A percentile compares a stretch with the other conserved stretches of the same genome.
phyloP scores from a whole-genome alignment of 1,284 basidiomycete genomes.

The Sutorius eximius region DNA sequence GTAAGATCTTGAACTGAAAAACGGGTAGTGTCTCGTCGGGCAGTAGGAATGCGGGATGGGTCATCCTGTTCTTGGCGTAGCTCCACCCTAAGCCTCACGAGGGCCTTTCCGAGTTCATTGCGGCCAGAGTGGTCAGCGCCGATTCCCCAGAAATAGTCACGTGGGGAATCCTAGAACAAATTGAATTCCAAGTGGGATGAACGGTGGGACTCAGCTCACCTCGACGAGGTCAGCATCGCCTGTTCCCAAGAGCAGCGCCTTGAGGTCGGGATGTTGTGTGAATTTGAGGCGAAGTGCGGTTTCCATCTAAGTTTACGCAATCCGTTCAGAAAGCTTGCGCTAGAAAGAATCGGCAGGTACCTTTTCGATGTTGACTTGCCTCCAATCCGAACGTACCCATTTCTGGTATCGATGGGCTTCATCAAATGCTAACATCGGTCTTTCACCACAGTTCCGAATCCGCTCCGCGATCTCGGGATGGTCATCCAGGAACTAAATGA shows the following conservation, averaged over 20 bases:
- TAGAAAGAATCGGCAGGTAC: constrained; percentile 30
- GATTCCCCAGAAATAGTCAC: constrained; percentile 70
- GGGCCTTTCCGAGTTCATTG: constrained; percentile 71
- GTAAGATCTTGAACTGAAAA: constrained; percentile 35
- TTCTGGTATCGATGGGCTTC: constrained; percentile 65
- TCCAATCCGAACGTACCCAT: constrained; percentile 60
- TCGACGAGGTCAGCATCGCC: constrained; percentile 62
- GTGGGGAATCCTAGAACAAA: constrained; percentile 53
- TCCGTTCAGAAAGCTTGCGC: not conserved
- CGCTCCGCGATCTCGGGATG: constrained; percentile 62
- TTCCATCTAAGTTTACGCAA: constrained; percentile 53
- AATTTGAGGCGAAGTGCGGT: constrained; percentile 59
- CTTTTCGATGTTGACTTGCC: constrained; percentile 58
- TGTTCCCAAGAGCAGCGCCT: constrained; percentile 54
- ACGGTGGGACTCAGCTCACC: constrained; percentile 36
- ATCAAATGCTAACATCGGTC: constrained; percentile 61
- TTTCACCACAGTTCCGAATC: constrained; percentile 57
- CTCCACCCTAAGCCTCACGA: constrained; percentile 55
- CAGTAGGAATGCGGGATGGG: constrained; percentile 29
- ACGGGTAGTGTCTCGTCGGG: constrained; percentile 29
- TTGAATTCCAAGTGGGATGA: not conserved
- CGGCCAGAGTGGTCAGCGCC: constrained; percentile 59
- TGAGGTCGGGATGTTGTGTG: constrained; percentile 57
- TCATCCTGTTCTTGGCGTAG: constrained; percentile 39
- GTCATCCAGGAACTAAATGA: constrained; percentile 52